These are phyloP conservation scores for Dendrobium huoshanense DNA, from an alignment of 106 monocot species.

Conservation along the genomic window DNA sequence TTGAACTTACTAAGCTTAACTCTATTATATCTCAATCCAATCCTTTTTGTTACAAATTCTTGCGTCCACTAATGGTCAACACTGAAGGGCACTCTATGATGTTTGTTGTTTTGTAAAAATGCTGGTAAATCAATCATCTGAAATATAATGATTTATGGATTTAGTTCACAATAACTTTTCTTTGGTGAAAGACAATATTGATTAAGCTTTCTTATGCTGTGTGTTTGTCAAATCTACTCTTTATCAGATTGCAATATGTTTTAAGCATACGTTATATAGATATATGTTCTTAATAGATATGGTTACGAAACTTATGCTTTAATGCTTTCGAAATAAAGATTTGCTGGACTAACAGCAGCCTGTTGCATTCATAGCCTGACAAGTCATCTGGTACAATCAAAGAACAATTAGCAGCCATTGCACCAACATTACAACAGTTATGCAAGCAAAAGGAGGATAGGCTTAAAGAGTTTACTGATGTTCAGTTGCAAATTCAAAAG, in stretches of 20 bases:
- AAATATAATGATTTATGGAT: not conserved
- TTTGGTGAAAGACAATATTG: not conserved
- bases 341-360: not conserved
- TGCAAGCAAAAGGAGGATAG: slow-evolving; percentile 73
- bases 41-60: no score
- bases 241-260: not conserved
- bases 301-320: not conserved
- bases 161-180: not conserved
- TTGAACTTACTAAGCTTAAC: no score
- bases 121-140: not conserved
- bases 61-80: not conserved
- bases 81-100: not conserved
- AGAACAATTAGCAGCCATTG: slow-evolving; percentile 77
- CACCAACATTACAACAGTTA: slow-evolving; percentile 64
- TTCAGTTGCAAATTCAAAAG: slow-evolving; percentile 67
- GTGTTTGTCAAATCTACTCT: not conserved
- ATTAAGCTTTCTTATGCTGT: not conserved
- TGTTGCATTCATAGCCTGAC: slow-evolving; percentile 48
- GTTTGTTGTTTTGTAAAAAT: not conserved
- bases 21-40: no score
- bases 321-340: not conserved
- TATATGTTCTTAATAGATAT: not conserved
- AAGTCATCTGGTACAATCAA: slow-evolving; percentile 85
- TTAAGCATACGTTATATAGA: not conserved
- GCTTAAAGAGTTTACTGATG: slow-evolving; percentile 65